These are phyloP conservation scores for Russula ochroleuca DNA, from an alignment of 768 basidiomycete species.

Conservation along the genomic window DNA sequence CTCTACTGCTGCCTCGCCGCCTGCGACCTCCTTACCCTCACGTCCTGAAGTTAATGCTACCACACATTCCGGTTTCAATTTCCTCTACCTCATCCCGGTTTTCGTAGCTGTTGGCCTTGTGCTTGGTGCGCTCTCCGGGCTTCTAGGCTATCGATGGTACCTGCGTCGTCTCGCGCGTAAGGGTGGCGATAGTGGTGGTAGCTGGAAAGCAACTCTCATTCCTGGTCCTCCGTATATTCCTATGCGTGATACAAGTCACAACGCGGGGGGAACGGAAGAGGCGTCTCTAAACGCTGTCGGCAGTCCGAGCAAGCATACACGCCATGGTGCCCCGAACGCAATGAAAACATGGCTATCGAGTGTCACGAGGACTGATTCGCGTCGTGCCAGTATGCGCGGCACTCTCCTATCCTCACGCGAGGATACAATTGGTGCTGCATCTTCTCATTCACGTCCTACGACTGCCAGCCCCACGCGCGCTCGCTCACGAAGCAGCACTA, in stretches of 20 bases:
- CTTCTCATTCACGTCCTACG: slow-evolving; percentile 1
- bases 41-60: slow-evolving; percentile 13
- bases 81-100: slow-evolving; percentile 33
- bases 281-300: neutral
- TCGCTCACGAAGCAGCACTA: slow-evolving; percentile 16
- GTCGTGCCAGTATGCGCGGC: slow-evolving; percentile 2
- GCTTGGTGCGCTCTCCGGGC: slow-evolving; percentile 28
- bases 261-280: neutral
- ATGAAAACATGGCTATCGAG: slow-evolving; percentile 12
- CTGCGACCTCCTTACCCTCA: slow-evolving; percentile 24
- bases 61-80: slow-evolving; percentile 26
- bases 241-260: neutral
- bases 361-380: neutral
- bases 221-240: slow-evolving; percentile 33
- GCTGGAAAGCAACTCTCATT: slow-evolving; percentile 22
- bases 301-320: slow-evolving; percentile 26
- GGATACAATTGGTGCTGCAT: neutral
- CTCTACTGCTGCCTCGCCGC: slow-evolving; percentile 32
- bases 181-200: slow-evolving; percentile 2
- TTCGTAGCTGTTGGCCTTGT: slow-evolving; percentile 32
- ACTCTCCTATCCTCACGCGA: neutral
- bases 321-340: slow-evolving; percentile 14
- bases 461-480: neutral
- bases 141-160: slow-evolving; percentile 28
- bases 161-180: slow-evolving; percentile 13